Percentiles rank a stretch among this genome's conserved stretches.
Evolutionary conservation across 2,329 filamentous ascomycete genomes (phyloP).

Genomic region (Phaeosphaeriaceae sp.): DNA sequence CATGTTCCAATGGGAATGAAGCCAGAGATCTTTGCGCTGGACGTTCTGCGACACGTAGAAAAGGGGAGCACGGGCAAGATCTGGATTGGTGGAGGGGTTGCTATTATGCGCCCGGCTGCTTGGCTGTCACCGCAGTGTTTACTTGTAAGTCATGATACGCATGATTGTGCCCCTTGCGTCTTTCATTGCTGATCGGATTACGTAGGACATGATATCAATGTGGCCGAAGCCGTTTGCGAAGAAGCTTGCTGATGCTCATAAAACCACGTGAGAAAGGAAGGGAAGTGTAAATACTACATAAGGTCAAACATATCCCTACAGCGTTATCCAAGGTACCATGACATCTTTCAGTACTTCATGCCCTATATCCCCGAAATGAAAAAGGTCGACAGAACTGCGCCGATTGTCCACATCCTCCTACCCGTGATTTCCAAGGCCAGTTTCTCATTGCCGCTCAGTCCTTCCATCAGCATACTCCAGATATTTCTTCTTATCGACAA

Average conservation of each 20-base stretch:
- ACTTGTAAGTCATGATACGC: background rate
- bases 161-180: too few relatives aligned
- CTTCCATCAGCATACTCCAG: slow-evolving; percentile 1
- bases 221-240: slow-evolving; percentile 1
- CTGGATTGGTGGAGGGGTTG: background rate
- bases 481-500: slow-evolving; percentile 5
- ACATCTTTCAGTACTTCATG: too few relatives aligned
- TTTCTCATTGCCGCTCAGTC: background rate
- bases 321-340: too few relatives aligned
- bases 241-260: background rate
- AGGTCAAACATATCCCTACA: too few relatives aligned
- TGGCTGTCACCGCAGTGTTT: background rate
- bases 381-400: too few relatives aligned
- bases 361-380: too few relatives aligned
- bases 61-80: background rate
- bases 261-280: background rate
- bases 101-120: background rate
- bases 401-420: background rate
- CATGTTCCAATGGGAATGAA: background rate
- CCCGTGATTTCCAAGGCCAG: background rate
- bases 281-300: too few relatives aligned
- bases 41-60: background rate
- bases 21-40: background rate
- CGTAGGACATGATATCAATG: slow-evolving; percentile 1
- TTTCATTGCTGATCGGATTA: background rate